Evolutionary conservation across 345 rosid genomes (phyloP), one percentile per base, ranked within the genome.

Genomic region (Aegle marmelos): DNA sequence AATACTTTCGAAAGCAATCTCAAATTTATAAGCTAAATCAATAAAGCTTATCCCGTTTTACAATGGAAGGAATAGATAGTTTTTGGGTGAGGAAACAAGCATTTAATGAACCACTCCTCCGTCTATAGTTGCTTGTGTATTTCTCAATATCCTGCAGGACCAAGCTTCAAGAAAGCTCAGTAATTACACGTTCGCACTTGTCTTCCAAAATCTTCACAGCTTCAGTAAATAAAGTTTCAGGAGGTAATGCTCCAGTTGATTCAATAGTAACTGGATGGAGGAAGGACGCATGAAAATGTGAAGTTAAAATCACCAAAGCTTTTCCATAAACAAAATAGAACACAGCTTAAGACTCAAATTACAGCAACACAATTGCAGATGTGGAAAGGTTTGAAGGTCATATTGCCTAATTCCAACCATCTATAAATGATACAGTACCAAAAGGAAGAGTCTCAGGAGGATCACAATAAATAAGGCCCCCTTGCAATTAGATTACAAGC

Each of bases 161-260:
- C 58, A 73, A 74, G 68, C 33, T 22, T 93, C 88, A 94, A 22
- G 98, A 93, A 79, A 91, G 93, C 62, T 89, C 94, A 13, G 88
- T 70, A 48, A 93, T 86, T 48, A 90, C 89, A n/a, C 88, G 87
- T 76, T 91, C 91, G 6, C 95, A 93, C 74, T 95, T 95, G 54
- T 87, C 90, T 86, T 95, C 98, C 84, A 95, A 85, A 77, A 92
- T 87, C 88, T 91, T 93, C 85, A 93, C 97, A 16, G 99, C 98
- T 86, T 95, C 98, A 0, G 95, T 90, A 73, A 93, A 94, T 74
- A 94, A 81, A 45, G 84, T 90, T 50, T 96, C 93, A 5, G 99
- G 98, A 75, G 93, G 91, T 80, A 90, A 83, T 72, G 93, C 89
- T 78, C 98, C 99, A 0, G 94, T 90, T 19, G 98, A 96, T 88